Evolutionary conservation across 208 protist genomes (phyloP), one percentile per base, ranked within the genome.

Genomic region (Naegleria fowleri): DNA sequence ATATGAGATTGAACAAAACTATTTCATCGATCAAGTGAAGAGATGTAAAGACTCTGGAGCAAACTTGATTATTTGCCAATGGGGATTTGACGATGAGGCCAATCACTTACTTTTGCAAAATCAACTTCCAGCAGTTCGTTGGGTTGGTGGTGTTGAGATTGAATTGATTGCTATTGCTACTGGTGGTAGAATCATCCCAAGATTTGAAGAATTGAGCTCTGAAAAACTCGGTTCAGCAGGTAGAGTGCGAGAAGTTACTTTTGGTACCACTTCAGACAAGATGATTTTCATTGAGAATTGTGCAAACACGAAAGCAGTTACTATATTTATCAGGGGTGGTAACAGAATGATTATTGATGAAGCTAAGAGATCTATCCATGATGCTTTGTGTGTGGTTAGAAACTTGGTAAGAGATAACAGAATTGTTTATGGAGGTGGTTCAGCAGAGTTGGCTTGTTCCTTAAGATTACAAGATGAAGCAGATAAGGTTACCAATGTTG

Each of bases 41-140:
- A 93, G 95, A 51, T 97, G 96, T 91, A 99, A 99, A 95, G 97
- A 98, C 25, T 95, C 96, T 48, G 99, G 99, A 41, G 97, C 98
- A 22, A 99, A 98, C 92, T 95, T 99, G 29, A 98, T 99, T 89
- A 96, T 99, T 92, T 99, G 99, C 95, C 99, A 99, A 95, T 99
- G 99, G 99, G 99, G 99, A 90, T 99, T 99, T 93, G 99, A 99
- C 94, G 99, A 99, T 94, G 99, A 99, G 95, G 99, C 99, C n/a
- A 99, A 99, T 94, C 99, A 99, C 94, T 96, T 99, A n/a, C 95
- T 99, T 6, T 96, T 99, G 91, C 96, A 98, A 92, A 98, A 99
- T 93, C 92, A 98, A n/a, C 96, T 99, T 41, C 98, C 99, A n/a
- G 98, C 99, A 13, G 97, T 99, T 29, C 96, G 99, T 89, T 99